Evolutionary conservation across 1,284 basidiomycete genomes (phyloP).

Genomic region (Athelia sp.): DNA sequence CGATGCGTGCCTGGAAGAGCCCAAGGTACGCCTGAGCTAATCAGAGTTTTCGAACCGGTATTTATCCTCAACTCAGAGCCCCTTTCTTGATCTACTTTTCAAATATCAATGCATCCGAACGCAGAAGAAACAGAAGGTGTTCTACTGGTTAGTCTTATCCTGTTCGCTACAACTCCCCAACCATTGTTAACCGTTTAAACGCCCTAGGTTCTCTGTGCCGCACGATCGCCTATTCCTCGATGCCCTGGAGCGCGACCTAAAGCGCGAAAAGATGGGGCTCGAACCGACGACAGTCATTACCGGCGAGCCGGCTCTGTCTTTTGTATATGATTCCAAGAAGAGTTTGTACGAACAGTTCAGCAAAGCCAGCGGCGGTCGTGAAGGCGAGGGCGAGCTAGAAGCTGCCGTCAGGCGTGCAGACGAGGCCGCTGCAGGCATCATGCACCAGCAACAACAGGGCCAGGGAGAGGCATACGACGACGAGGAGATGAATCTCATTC

Average conservation of each 20-base stretch:
- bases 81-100: conserved; percentile 89
- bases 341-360: conserved; percentile 85
- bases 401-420: conserved; percentile 42
- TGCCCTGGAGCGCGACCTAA: conserved; percentile 88
- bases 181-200: not conserved
- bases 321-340: conserved; percentile 81
- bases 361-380: conserved; percentile 44
- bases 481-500: conserved; percentile 13
- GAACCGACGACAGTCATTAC: conserved; percentile 75
- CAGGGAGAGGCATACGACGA: conserved; percentile 11
- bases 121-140: conserved; percentile 94
- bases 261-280: conserved; percentile 84
- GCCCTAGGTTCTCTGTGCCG: conserved; percentile 71
- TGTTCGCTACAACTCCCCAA: conserved; percentile 1
- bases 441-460: not conserved
- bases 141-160: conserved; percentile 69
- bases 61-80: conserved; percentile 46
- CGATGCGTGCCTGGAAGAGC: conserved; percentile 87
- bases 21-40: conserved; percentile 57
- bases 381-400: conserved; percentile 56
- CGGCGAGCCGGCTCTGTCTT: conserved; percentile 79
- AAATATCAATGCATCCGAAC: conserved; percentile 93
- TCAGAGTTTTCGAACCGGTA: conserved; percentile 6
- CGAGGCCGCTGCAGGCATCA: conserved; percentile 19
- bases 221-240: conserved; percentile 95